phyloP scores from a whole-genome alignment of 805 yeast genomes.

The Spathaspora hagerdaliae region DNA sequence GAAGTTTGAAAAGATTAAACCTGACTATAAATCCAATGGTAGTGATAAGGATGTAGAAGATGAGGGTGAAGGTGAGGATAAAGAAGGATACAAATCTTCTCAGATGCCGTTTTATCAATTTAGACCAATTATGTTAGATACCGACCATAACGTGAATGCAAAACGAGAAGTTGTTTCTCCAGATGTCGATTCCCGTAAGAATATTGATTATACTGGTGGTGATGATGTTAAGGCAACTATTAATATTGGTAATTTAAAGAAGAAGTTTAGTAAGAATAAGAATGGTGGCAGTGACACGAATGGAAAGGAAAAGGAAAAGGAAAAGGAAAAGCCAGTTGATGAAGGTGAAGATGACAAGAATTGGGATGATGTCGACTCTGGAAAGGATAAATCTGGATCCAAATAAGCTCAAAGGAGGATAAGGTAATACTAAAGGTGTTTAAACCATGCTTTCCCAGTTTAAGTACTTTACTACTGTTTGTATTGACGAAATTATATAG shows the following conservation, averaged over 20 bases:
- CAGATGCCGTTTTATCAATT: no score
- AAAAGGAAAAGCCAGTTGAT: background rate
- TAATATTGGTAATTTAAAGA: slow-evolving; percentile 3
- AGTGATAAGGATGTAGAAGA: no score
- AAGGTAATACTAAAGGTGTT: no score
- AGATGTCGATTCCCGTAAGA: slow-evolving; percentile 4
- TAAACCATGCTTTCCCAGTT: no score
- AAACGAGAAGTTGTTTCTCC: slow-evolving; percentile 4
- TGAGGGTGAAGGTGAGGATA: background rate
- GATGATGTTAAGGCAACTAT: background rate
- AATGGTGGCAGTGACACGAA: slow-evolving; percentile 1
- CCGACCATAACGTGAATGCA: background rate
- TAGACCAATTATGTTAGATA: background rate
- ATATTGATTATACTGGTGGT: background rate
- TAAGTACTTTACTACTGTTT: no score
- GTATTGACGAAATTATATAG: no score
- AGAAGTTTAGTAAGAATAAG: background rate
- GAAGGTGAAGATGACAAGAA: background rate
- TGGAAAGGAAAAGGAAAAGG: background rate
- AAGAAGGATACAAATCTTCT: background rate
- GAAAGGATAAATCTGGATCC: background rate
- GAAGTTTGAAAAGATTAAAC: no score
- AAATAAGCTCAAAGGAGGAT: background rate
- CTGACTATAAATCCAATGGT: no score
- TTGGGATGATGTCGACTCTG: background rate